Conservation (phyloP, 2,329 filamentous ascomycete genomes). For the Neocatenulostroma microsporum region DNA sequence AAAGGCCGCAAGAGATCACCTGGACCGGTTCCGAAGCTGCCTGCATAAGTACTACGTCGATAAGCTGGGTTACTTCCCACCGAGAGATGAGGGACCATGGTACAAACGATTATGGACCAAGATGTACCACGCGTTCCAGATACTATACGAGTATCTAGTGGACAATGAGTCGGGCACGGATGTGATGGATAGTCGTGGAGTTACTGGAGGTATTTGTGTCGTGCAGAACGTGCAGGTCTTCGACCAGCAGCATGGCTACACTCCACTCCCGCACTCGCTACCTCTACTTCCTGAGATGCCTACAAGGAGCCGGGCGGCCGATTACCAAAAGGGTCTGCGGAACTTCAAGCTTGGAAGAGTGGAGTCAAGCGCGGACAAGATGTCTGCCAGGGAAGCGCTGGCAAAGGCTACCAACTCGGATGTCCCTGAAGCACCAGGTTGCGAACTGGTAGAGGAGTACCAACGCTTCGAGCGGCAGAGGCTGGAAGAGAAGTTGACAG, state of each 20-base stretch:
- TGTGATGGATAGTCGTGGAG: constrained; percentile 23
- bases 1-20: constrained; percentile 53
- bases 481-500: constrained; percentile 51
- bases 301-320: constrained; percentile 13
- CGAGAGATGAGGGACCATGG: constrained; percentile 46
- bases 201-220: constrained; percentile 61
- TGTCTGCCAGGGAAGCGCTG: constrained; percentile 48
- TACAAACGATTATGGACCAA: constrained; percentile 50
- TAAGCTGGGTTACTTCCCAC: constrained; percentile 66
- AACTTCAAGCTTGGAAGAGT: constrained; percentile 30
- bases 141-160: constrained; percentile 62
- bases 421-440: constrained; percentile 31
- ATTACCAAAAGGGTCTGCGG: constrained; percentile 29
- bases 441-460: constrained; percentile 58
- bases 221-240: constrained; percentile 62
- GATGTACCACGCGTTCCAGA: constrained; percentile 63
- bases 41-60: constrained; percentile 58
- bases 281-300: constrained; percentile 54
- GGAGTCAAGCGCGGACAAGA: constrained; percentile 37
- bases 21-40: constrained; percentile 65
- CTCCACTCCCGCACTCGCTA: constrained; percentile 55
- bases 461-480: constrained; percentile 60
- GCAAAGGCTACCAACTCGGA: constrained; percentile 42
- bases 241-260: constrained; percentile 53
- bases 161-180: constrained; percentile 46